Evolutionary conservation across 768 basidiomycete genomes (phyloP).

Genomic region (Mycena venus): DNA sequence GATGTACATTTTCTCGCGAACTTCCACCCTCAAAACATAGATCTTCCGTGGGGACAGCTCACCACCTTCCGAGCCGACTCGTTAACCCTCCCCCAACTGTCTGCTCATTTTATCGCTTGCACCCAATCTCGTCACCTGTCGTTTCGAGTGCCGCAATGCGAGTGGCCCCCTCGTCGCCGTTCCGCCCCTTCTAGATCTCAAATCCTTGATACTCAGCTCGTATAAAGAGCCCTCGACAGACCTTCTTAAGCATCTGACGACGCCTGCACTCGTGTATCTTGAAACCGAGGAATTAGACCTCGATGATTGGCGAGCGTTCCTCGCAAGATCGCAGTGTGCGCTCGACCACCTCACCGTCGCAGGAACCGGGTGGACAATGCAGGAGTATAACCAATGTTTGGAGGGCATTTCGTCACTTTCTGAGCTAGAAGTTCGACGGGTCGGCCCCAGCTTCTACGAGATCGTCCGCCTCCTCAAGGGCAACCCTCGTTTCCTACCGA

Average conservation of each 20-base stretch:
- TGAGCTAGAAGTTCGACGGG: background rate
- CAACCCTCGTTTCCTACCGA: background rate
- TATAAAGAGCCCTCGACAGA: background rate
- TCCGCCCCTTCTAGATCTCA: conserved; percentile 9
- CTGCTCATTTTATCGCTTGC: background rate
- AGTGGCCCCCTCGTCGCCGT: background rate
- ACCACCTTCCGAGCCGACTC: background rate
- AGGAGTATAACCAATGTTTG: background rate
- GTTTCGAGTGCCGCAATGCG: background rate
- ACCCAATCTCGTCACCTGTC: background rate
- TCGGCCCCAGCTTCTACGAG: background rate
- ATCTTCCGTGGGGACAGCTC: conserved; percentile 8
- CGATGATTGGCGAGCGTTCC: conserved; percentile 1
- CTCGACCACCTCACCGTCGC: background rate
- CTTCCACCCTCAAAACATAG: background rate
- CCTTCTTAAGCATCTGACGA: conserved; percentile 2
- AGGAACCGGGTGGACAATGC: conserved; percentile 6
- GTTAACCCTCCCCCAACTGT: background rate
- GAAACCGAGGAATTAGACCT: conserved; percentile 2
- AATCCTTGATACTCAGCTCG: background rate
- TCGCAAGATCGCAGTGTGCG: conserved; percentile 5
- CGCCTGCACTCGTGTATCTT: conserved; percentile 5
- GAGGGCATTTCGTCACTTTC: background rate
- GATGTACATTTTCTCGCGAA: background rate
- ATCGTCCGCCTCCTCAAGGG: background rate